Conservation (phyloP, 2,329 filamentous ascomycete genomes). For the Biscogniauxia mediterranea region DNA sequence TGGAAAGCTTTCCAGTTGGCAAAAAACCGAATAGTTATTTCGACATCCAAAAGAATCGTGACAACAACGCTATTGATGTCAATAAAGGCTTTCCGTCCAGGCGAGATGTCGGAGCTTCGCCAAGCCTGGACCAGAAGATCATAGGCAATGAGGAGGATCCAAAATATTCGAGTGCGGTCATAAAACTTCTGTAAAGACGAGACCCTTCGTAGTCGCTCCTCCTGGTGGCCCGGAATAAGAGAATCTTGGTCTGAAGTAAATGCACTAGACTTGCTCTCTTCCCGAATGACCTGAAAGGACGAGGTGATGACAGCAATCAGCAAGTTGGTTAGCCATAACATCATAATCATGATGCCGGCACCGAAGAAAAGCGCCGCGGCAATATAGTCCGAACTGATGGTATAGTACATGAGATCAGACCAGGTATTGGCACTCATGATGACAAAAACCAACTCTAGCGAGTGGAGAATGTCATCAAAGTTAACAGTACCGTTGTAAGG, state of each 20-base stretch:
- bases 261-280: slow-evolving; percentile 91
- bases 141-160: slow-evolving; percentile 77
- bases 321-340: slow-evolving; percentile 94
- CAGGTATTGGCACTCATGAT: slow-evolving; percentile 99
- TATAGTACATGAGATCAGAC: slow-evolving; percentile 90
- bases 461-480: slow-evolving; percentile 93
- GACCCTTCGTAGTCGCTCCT: slow-evolving; percentile 39
- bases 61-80: slow-evolving; percentile 69
- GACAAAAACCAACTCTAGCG: slow-evolving; percentile 91
- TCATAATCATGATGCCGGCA: slow-evolving; percentile 81
- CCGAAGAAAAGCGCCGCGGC: slow-evolving; percentile 77
- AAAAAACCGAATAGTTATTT: slow-evolving; percentile 77
- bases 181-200: slow-evolving; percentile 68
- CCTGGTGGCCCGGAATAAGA: slow-evolving; percentile 35
- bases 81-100: slow-evolving; percentile 61
- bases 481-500: slow-evolving; percentile 84
- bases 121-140: slow-evolving; percentile 78
- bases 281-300: slow-evolving; percentile 95
- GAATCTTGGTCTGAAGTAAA: slow-evolving; percentile 74
- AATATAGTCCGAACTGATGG: slow-evolving; percentile 87
- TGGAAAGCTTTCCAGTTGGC: slow-evolving; percentile 82
- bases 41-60: slow-evolving; percentile 74
- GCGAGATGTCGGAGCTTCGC: slow-evolving; percentile 74
- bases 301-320: slow-evolving; percentile 96
- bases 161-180: slow-evolving; percentile 70